phyloP scores from a whole-genome alignment of 352 stramenopile genomes.

The Phytophthora podocarpi region DNA sequence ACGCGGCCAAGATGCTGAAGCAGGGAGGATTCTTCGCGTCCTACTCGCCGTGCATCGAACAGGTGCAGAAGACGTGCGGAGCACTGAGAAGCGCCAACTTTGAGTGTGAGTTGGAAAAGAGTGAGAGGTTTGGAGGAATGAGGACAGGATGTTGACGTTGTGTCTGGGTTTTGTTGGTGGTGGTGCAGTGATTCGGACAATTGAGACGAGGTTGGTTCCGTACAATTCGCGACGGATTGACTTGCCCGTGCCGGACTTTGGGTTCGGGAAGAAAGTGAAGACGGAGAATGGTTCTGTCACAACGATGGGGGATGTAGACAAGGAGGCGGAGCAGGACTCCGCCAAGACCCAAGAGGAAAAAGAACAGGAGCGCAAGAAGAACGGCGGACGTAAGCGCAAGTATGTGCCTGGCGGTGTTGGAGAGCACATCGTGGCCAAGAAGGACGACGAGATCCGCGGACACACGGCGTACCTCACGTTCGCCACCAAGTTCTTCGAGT shows the following conservation, averaged over 20 bases:
- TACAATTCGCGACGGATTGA: conserved; percentile 75
- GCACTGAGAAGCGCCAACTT: conserved; percentile 79
- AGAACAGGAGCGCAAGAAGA: conserved; percentile 37
- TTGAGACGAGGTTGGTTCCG: conserved; percentile 93
- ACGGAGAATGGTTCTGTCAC: conserved; percentile 15
- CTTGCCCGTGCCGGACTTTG: conserved; percentile 77
- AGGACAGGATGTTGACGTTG: no score
- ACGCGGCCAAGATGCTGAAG: conserved; percentile 94
- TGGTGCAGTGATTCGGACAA: conserved; percentile 78
- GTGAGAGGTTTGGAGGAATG: neutral
- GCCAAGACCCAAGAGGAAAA: conserved; percentile 29
- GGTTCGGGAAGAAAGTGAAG: conserved; percentile 41
- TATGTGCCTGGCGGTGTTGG: conserved; percentile 54
- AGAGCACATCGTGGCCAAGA: conserved; percentile 80
- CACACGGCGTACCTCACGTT: conserved; percentile 90
- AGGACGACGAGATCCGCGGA: conserved; percentile 85
- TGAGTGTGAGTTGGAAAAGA: conserved; percentile 56
- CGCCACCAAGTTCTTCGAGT: conserved; percentile 83
- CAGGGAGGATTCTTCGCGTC: conserved; percentile 92
- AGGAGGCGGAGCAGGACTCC: neutral
- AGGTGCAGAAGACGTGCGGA: conserved; percentile 94
- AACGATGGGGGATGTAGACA: neutral
- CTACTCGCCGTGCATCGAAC: conserved; percentile 99
- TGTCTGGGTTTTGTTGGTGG: neutral
- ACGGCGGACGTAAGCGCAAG: conserved; percentile 55